A percentile compares a stretch with the other conserved stretches of the same genome.
Evolutionary conservation across 139 green algal species (phyloP).

Genomic region (Chlorella vulgaris): DNA sequence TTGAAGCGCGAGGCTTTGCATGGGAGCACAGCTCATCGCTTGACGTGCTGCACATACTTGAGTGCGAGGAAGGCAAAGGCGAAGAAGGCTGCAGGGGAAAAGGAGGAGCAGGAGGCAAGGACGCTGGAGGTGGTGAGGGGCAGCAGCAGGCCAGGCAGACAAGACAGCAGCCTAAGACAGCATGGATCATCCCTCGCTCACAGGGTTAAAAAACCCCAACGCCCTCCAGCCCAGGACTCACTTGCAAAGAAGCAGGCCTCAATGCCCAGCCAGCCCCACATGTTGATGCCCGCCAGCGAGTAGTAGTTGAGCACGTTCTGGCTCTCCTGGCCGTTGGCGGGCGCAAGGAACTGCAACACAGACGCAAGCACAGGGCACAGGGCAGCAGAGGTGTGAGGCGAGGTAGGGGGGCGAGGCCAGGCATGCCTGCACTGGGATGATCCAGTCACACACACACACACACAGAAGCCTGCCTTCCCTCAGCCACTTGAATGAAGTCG

Average conservation of each 20-base stretch:
- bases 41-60: slow-evolving; percentile 53
- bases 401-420: too few relatives aligned
- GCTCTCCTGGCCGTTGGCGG: too few relatives aligned
- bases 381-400: too few relatives aligned
- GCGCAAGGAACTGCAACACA: slow-evolving; percentile 74
- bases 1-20: too few relatives aligned
- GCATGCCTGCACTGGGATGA: too few relatives aligned
- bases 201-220: too few relatives aligned
- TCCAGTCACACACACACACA: too few relatives aligned
- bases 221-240: not conserved
- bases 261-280: slow-evolving; percentile 71
- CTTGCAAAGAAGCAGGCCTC: slow-evolving; percentile 27
- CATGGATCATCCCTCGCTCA: not conserved
- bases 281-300: slow-evolving; percentile 55
- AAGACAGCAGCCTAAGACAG: too few relatives aligned
- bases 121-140: not conserved
- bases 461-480: too few relatives aligned
- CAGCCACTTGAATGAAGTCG: too few relatives aligned
- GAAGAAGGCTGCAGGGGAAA: slow-evolving; percentile 49
- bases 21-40: too few relatives aligned
- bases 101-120: not conserved
- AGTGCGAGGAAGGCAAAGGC: slow-evolving; percentile 51
- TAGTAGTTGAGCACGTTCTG: slow-evolving; percentile 74
- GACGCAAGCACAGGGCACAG: too few relatives aligned
- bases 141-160: not conserved